Base-by-base conservation (phyloP, 164 flowering plant genomes). In the Pachysandra terminalis region DNA sequence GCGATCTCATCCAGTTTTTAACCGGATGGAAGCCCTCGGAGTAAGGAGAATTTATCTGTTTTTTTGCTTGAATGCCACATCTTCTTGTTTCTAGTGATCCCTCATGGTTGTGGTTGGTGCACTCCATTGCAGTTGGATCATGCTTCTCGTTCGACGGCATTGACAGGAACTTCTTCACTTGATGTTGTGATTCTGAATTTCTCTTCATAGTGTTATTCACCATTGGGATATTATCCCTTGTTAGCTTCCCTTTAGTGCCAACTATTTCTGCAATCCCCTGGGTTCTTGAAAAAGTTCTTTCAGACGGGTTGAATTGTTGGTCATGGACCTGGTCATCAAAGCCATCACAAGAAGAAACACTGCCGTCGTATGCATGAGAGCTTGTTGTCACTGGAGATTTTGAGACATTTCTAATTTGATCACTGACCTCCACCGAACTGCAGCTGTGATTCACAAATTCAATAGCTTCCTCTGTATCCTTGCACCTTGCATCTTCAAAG, bases 321-420 rank as follows among this genome's bases (percentile, higher is more conserved):
- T 75, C 71, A 54, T 69, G 75, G 55, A 78, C 59, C 71, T 74
- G 80, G 66, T 82, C 85, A 27, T 84, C 86, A 67, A 52, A 72
- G 63, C 76, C 88, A 71, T 86, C 89, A 63, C 21, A 75, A 56
- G 95, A 87, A 64, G 90, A 90, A 51, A 77, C 78, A 70, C 90
- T 87, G 19, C 85, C 87, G 65, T 84, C 89, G 73, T 88, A 79
- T 59, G 77, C 84, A 74, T 73, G 65, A 66, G 68, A 73, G 69
- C 73, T 82, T 74, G 65, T 80, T 22, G 61, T 28, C 27, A 82
- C 73, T 64, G 80, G 74, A 27, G 82, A 84, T 66, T 74, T 78
- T 15, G 77, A 52, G 64, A 77, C 9, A 48, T 64, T 71, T 56
- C 55, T 24, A 70, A 40, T 56, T 35, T 57, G 51, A 19, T 59